These are phyloP conservation scores for Fusarium irregulare DNA, from an alignment of 2,329 filamentous ascomycete genomes.

Conservation along the genomic window DNA sequence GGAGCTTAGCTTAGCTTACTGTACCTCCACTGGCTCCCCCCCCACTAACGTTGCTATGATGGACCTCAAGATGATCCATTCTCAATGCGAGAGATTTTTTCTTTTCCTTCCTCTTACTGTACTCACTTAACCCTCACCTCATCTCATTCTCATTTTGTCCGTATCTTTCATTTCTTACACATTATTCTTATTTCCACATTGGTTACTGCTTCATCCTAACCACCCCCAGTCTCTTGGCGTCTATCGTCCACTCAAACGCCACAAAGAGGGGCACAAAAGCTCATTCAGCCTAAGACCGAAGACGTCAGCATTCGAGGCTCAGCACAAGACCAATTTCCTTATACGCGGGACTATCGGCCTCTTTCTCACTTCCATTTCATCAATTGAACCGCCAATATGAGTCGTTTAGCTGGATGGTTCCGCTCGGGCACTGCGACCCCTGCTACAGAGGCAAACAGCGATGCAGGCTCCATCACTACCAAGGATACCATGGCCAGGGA, in stretches of 20 bases:
- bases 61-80: slow-evolving; percentile 16
- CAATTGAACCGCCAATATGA: slow-evolving; percentile 52
- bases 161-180: neutral
- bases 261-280: slow-evolving; percentile 36
- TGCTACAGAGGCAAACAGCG: slow-evolving; percentile 46
- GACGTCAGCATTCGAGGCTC: slow-evolving; percentile 40
- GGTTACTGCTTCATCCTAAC: neutral
- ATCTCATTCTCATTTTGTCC: neutral
- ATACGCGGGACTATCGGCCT: neutral
- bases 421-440: slow-evolving; percentile 53
- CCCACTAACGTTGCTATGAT: slow-evolving; percentile 9
- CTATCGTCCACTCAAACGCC: slow-evolving; percentile 8
- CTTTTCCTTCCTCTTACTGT: neutral
- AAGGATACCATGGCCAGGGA: slow-evolving; percentile 55
- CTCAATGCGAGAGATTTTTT: slow-evolving; percentile 28
- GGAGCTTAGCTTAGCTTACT: slow-evolving; percentile 24
- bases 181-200: neutral
- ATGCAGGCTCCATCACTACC: slow-evolving; percentile 41
- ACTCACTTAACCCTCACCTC: neutral
- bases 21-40: neutral
- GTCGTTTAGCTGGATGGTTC: slow-evolving; percentile 64
- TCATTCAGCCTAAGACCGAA: slow-evolving; percentile 34
- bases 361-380: neutral
- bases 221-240: neutral
- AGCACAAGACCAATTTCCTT: slow-evolving; percentile 2